Conservation (phyloP, 257 asterid species). For the Mitragyna speciosa region DNA sequence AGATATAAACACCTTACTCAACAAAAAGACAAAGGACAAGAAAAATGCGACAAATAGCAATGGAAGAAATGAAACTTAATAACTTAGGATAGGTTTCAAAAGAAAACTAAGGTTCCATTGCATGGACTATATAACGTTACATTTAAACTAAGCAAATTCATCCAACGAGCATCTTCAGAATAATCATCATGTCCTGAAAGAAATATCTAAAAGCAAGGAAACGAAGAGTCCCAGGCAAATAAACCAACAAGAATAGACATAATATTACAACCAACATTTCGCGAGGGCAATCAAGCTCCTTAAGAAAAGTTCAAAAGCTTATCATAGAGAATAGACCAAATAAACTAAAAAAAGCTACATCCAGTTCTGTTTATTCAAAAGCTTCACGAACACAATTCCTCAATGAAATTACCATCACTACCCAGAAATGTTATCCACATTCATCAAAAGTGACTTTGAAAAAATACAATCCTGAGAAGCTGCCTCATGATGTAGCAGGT, state of each 20-base stretch:
- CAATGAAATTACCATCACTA: too few species aligned
- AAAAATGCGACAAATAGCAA: neutral
- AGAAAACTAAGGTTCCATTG: neutral
- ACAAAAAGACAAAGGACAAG: neutral
- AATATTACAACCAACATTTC: neutral
- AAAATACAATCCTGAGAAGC: too few species aligned
- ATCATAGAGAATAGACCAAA: too few species aligned
- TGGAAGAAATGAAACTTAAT: neutral
- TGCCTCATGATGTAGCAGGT: too few species aligned
- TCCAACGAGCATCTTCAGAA: neutral
- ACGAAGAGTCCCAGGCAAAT: neutral
- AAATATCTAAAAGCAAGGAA: neutral
- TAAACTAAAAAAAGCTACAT: too few species aligned
- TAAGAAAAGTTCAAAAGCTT: neutral
- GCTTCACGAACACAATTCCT: too few species aligned
- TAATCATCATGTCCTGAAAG: neutral
- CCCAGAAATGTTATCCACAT: too few species aligned
- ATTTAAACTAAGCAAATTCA: neutral
- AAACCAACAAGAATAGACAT: neutral
- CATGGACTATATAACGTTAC: neutral
- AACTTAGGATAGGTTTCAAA: neutral
- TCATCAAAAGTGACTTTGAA: too few species aligned
- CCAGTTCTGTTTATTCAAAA: too few species aligned
- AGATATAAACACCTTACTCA: constrained; percentile 3
- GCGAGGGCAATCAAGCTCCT: neutral